Evolutionary conservation across 2,329 filamentous ascomycete genomes (phyloP), one percentile per base, ranked within the genome.

Genomic region (Verticillium nonalfalfae): DNA sequence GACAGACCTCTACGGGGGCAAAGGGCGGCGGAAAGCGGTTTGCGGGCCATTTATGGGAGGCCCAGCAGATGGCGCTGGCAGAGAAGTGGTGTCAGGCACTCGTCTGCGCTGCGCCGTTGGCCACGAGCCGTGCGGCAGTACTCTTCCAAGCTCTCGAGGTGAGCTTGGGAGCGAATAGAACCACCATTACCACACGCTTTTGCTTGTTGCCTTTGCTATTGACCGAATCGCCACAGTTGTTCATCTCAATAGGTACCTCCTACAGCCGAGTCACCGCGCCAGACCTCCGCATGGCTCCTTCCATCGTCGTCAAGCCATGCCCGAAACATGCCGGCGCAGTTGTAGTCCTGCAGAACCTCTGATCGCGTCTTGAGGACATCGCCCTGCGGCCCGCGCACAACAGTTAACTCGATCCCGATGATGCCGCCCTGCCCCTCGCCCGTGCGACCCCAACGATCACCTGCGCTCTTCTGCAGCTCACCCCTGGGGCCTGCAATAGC

Each of bases 271-370:
- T 56, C 54, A 31, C 13, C 13, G 26, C 26, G 26, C 33, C 54
- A 56, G 13, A 56, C 54, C 13, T 35, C 4, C 11, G 26, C 54
- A 15, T 35, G 54, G 70, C 70, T 3, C 72, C 76, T 76, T 86
- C 87, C 89, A 1, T 83, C 70, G 4, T 87, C 82, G 64, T 90
- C 84, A 21, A 90, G 77, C 83, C 89, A 94, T 0, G 91, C 91
- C 21, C 92, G 82, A 70, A 93, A 95, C 90, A 97, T 93, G 0
- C 93, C 93, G 4, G 88, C 90, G 67, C 90, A 95, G 71, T 97
- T 96, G 72, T 88, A 93, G 68, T 93, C 90, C 72, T 87, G 89
- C 15, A 93, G 76, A 6, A 96, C 80, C 59, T 83, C 79, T 1
- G 77, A 78, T 14, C 76, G 69, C 1, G 74, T 72, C 1, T 75